Percentiles rank a stretch among this genome's conserved stretches.
phyloP scores from a whole-genome alignment of 495 filamentous ascomycete genomes.

The Sabuloglossum arenarium region DNA sequence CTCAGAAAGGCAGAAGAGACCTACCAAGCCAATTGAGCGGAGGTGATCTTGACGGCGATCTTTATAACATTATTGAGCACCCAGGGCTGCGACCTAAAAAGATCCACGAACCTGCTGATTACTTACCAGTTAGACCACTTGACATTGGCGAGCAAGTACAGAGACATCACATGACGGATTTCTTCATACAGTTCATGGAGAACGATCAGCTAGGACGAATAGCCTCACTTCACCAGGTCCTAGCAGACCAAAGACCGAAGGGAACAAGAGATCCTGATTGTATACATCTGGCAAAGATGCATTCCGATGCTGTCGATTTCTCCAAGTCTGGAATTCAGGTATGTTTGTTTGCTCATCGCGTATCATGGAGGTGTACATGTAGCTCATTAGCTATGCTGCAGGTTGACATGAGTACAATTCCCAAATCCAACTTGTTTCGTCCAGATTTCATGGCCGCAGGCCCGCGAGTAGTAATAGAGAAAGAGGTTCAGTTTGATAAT shows the following conservation, averaged over 20 bases:
- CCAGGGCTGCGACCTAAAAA: conserved; percentile 17
- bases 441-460: conserved; percentile 52
- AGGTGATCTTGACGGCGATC: conserved; percentile 67
- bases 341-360: conserved; percentile 6
- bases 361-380: neutral
- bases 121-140: conserved; percentile 31
- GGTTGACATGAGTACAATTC: conserved; percentile 24
- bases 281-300: conserved; percentile 40
- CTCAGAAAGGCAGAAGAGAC: conserved; percentile 43
- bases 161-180: conserved; percentile 43
- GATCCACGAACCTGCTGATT: conserved; percentile 38
- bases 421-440: conserved; percentile 18
- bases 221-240: conserved; percentile 39
- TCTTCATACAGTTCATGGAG: conserved; percentile 66
- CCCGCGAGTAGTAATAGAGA: conserved; percentile 31
- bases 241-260: conserved; percentile 35
- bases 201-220: conserved; percentile 54
- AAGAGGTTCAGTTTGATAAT: conserved; percentile 21
- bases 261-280: conserved; percentile 41
- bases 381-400: conserved; percentile 4
- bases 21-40: conserved; percentile 57
- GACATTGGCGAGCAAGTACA: conserved; percentile 34
- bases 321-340: conserved; percentile 60
- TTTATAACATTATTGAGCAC: conserved; percentile 60
- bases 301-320: conserved; percentile 65